Evolutionary conservation across 78 protist genomes (phyloP).

Genomic region (Dictyostelium brefeldianum): DNA sequence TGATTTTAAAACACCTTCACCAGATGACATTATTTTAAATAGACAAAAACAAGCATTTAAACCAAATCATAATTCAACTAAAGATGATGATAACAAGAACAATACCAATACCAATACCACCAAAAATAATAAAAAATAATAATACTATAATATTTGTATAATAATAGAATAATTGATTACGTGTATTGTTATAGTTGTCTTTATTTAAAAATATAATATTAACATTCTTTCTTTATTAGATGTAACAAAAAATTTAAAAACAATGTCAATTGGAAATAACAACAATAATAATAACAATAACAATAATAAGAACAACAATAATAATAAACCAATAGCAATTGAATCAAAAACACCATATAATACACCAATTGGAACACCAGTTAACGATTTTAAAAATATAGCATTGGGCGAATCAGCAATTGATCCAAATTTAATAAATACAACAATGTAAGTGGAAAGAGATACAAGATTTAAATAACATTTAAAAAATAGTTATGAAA

Average conservation of each 20-base stretch:
- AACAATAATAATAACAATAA: not conserved
- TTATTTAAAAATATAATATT: not conserved
- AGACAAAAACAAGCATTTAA: slow-evolving; percentile 73
- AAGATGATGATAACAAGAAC: not conserved
- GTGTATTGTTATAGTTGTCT: not conserved
- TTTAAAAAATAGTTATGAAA: too few relatives aligned
- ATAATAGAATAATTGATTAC: not conserved
- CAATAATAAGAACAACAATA: not conserved
- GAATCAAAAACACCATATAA: slow-evolving; percentile 49
- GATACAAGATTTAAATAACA: not conserved
- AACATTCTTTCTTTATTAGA: not conserved
- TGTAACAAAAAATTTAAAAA: slow-evolving; percentile 14
- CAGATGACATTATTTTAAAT: slow-evolving; percentile 59
- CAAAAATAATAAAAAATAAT: slow-evolving; percentile 1
- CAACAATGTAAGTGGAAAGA: slow-evolving; percentile 1
- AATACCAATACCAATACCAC: not conserved
- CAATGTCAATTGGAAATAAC: not conserved
- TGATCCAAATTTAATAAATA: slow-evolving; percentile 27
- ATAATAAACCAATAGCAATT: not conserved
- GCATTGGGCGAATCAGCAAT: not conserved
- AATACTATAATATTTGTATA: not conserved
- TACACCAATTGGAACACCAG: slow-evolving; percentile 55
- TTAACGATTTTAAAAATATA: slow-evolving; percentile 17
- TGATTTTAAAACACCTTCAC: slow-evolving; percentile 66
- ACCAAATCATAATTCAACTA: slow-evolving; percentile 49